Evolutionary conservation across 306 rosid genomes (phyloP), one percentile per base, ranked within the genome.

Genomic region (Dalbergia oliveri): DNA sequence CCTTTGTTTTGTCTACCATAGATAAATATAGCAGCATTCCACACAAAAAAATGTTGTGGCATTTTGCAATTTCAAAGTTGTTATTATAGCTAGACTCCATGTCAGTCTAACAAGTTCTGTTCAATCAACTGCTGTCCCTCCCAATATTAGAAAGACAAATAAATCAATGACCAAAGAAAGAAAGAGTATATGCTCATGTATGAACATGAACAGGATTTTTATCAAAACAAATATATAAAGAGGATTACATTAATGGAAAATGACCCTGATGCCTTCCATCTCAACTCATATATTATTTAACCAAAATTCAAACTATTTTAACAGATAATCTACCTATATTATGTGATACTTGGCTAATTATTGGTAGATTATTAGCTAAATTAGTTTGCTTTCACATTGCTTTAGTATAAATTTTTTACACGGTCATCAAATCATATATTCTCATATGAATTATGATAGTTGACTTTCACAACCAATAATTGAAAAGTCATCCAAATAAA

Each of bases 1-100:
- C 4, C 11, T 43, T 43, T 31, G 19, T 11, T 47, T 43, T 9
- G 31, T 34, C 7, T 47, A 68, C 15, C 51, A 26, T n/a, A 43
- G 51, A 57, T 62, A 37, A n/a, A 1, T 68, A 35, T 13, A 35
- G 51, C 63, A 64, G 16, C 74, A 41, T 41, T 12, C 76, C 5
- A 33, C 79, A 41, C 0, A 13, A 35, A 41, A 56, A 58, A 66
- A 16, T 6, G 50, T 39, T 37, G 15, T 44, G 62, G 60, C 62
- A 49, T 4, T 34, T 69, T 69, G 21, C 21, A 56, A 77, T 75
- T 53, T 62, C 5, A 51, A 67, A 67, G 60, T 58, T 26, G 60
- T 77, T 50, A 65, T 39, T 14, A 9, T 57, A 43, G 9, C 72
- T 26, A 2, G 21, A 16, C 12, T 53, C 37, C 81, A 68, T 35